Evolutionary conservation across 2,329 filamentous ascomycete species (phyloP).

Genomic region (Paecilomyces sp.): DNA sequence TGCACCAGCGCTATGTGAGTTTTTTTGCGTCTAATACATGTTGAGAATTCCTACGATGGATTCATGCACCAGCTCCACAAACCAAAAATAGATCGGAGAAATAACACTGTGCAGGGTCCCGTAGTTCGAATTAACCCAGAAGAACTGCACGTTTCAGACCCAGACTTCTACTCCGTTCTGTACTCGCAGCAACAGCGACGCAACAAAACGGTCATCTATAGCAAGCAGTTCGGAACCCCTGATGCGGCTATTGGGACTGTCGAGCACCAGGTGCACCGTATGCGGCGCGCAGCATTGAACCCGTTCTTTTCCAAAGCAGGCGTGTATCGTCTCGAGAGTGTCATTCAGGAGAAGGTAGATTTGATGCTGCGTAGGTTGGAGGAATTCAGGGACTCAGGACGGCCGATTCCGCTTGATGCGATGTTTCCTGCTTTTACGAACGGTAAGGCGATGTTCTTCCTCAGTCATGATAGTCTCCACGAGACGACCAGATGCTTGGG

Average conservation of each 20-base stretch:
- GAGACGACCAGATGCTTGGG: background rate
- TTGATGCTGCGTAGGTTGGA: background rate
- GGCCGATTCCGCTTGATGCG: background rate
- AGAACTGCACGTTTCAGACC: conserved; percentile 12
- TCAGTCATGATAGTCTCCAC: background rate
- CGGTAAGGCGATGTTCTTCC: background rate
- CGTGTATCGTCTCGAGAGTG: conserved; percentile 24
- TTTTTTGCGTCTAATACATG: background rate
- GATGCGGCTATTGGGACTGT: conserved; percentile 19
- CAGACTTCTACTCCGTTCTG: conserved; percentile 10
- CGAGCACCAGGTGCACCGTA: conserved; percentile 13
- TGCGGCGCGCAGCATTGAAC: conserved; percentile 21
- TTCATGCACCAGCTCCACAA: no score
- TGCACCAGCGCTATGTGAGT: conserved; percentile 10
- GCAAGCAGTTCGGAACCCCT: conserved; percentile 11
- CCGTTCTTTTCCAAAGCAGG: conserved; percentile 34
- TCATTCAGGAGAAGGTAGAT: conserved; percentile 20
- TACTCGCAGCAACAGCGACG: conserved; percentile 3
- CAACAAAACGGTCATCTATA: conserved; percentile 7
- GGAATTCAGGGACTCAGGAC: background rate
- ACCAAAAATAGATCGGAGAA: no score
- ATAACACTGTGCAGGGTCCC: conserved; percentile 4
- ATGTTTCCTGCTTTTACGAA: background rate
- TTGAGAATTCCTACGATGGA: background rate
- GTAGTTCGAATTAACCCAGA: conserved; percentile 12